Base-by-base conservation (phyloP, 2,329 filamentous ascomycete genomes). In the Alternaria metachromatica region DNA sequence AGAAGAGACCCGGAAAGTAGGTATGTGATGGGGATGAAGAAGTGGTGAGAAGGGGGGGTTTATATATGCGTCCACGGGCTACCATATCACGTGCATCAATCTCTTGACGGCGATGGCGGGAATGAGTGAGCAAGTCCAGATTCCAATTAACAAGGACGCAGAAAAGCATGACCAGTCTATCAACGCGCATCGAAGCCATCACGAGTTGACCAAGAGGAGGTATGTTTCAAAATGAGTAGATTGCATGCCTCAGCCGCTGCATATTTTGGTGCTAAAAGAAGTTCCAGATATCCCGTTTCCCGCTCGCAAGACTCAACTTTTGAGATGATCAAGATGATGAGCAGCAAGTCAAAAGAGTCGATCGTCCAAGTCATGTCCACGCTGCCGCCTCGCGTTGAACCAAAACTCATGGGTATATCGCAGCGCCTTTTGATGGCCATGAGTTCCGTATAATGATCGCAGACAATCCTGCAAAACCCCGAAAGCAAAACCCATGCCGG, bases 41-140 rank as follows among this genome's bases (percentile, higher is more conserved):
- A 5, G 2, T 3, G 8, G 2, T 41, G 15, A 0, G 2, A 1
- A 41, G 4, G 8, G 28, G 2, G 15, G 15, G n/a, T 18, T 41
- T 41, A 41, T 18, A 41, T 41, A 18, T 6, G 37, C 37, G 15
- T 41, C 37, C n/a, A 41, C n/a, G 1, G 37, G 8, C 37, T 1
- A 9, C 1, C 0, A 3, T 11, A 9, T 41, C 9, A 41, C 37
- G 37, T 41, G 37, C 37, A 18, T 41, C 15, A 3, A 5, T 41
- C 5, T 10, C 37, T 18, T 2, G 9, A 41, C 15, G 15, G 33
- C 2, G 37, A 6, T 10, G n/a, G 5, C 9, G 9, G 5, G 37
- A 3, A 41, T 41, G 37, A 41, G 37, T 11, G 0, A 18, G 4
- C 2, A 6, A 41, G n/a, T 11, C 5, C 37, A 41, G 9, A 11